Evolutionary conservation across 2,329 filamentous ascomycete genomes (phyloP).

Genomic region (Microdochium paspali): DNA sequence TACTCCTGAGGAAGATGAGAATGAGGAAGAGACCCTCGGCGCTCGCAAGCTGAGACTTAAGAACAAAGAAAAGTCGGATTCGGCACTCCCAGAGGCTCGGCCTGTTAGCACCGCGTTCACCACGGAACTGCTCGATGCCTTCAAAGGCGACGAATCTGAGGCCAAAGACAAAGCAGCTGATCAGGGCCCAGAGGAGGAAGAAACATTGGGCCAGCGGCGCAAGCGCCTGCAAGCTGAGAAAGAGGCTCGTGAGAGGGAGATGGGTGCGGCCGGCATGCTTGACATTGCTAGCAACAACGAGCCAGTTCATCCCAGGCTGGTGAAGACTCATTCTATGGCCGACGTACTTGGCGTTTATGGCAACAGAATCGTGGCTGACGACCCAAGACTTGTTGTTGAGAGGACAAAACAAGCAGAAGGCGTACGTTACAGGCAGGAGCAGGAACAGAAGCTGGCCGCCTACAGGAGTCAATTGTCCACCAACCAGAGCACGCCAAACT

Average conservation of each 20-base stretch:
- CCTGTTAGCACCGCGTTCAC: constrained; percentile 60
- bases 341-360: constrained; percentile 43
- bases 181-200: constrained; percentile 47
- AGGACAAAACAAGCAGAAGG: constrained; percentile 30
- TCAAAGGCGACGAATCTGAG: constrained; percentile 27
- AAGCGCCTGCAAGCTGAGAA: constrained; percentile 61
- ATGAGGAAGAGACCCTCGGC: constrained; percentile 57
- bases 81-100: constrained; percentile 23
- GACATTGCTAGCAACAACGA: constrained; percentile 16
- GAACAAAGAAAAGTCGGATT: constrained; percentile 29
- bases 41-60: constrained; percentile 57
- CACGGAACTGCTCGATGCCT: constrained; percentile 52
- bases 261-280: constrained; percentile 25
- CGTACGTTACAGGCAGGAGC: constrained; percentile 27
- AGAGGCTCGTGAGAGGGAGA: constrained; percentile 52
- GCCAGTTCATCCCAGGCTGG: constrained; percentile 32
- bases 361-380: constrained; percentile 20
- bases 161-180: constrained; percentile 21
- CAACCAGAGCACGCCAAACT: constrained; percentile 20
- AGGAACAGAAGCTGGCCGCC: constrained; percentile 37
- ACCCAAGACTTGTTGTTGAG: constrained; percentile 32
- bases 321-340: constrained; percentile 37
- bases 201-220: constrained; percentile 71
- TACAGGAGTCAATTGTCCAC: constrained; percentile 40
- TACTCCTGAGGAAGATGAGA: constrained; percentile 35